Conservation (phyloP, 768 basidiomycete species). For the Neoboletus brunneissimus region DNA sequence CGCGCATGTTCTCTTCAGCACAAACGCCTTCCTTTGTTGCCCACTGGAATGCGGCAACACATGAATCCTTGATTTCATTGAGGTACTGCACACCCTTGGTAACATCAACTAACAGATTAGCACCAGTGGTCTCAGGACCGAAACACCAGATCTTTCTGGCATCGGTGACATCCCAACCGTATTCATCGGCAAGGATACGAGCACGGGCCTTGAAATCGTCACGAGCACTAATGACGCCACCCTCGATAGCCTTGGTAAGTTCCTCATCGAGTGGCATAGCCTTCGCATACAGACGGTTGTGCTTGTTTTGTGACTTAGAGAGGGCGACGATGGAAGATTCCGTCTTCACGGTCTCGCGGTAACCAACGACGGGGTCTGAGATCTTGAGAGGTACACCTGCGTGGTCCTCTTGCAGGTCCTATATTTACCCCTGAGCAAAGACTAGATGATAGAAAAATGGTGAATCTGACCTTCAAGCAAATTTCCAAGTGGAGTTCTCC, state of each 20-base stretch:
- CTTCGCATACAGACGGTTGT: slow-evolving; percentile 96
- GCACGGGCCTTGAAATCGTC: slow-evolving; percentile 98
- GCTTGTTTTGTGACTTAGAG: slow-evolving; percentile 99
- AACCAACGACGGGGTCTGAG: slow-evolving; percentile 96
- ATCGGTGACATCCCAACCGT: slow-evolving; percentile 98
- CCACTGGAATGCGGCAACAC: slow-evolving; percentile 99
- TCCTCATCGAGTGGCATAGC: slow-evolving; percentile 94
- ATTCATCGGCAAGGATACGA: slow-evolving; percentile 93
- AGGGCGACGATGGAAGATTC: slow-evolving; percentile 95
- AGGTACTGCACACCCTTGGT: slow-evolving; percentile 99
- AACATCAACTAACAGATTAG: slow-evolving; percentile 95
- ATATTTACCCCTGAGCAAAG: not conserved
- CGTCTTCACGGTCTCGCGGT: slow-evolving; percentile 95
- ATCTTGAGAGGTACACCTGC: slow-evolving; percentile 99
- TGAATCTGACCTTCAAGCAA: slow-evolving; percentile 79
- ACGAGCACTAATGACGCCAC: slow-evolving; percentile 78
- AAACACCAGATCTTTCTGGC: slow-evolving; percentile 99
- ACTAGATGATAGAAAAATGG: not conserved
- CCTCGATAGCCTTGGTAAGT: slow-evolving; percentile 88
- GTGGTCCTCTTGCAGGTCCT: slow-evolving; percentile 99
- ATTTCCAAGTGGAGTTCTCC: slow-evolving; percentile 99
- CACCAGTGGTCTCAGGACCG: slow-evolving; percentile 96
- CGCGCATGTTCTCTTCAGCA: slow-evolving; percentile 98
- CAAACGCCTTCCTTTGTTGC: slow-evolving; percentile 98
- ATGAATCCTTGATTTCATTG: slow-evolving; percentile 99